Evolutionary conservation across 2,329 filamentous ascomycete genomes (phyloP), one percentile per base, ranked within the genome.

Genomic region (Chlorencoelia australis): DNA sequence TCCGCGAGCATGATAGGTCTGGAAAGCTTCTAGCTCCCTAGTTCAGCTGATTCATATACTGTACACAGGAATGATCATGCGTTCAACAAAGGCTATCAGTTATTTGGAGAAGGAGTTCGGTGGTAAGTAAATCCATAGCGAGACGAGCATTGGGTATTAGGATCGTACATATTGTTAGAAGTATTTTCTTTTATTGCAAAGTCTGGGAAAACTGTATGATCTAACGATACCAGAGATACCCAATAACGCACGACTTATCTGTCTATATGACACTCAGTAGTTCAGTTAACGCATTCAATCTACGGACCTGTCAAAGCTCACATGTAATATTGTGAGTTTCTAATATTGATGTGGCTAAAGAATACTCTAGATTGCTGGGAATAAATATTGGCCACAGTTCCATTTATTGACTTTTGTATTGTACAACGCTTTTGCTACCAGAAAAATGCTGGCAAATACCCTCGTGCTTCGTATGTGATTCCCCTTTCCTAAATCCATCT

Each of bases 221-320:
- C n/a, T n/a, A n/a, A n/a, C n/a, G n/a, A n/a, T n/a, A n/a, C n/a
- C n/a, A n/a, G n/a, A n/a, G n/a, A n/a, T n/a, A n/a, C n/a, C n/a
- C n/a, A n/a, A n/a, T n/a, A n/a, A n/a, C n/a, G n/a, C n/a, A n/a
- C n/a, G n/a, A n/a, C n/a, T n/a, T n/a, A 35, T 35, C 33, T 28
- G 33, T 28, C 33, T 22, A 35, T 35, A 35, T 15, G 21, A 35
- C 33, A 35, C 21, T 18, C 33, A 17, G 33, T 35, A 35, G 20
- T 28, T 35, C 33, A 35, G 33, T 35, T 22, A 35, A 35, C 27
- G 8, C 13, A 35, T 28, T 35, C 33, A 35, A 22, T 35, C 33
- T 22, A 27, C 33, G 33, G 27, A 35, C 24, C 33, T 35, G 33
- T 35, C 33, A 35, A 35, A 35, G 27, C 26, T n/a, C n/a, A n/a